These are phyloP conservation scores for Phytophthora aleatoria DNA, from an alignment of 352 stramenopile species.

Conservation along the genomic window DNA sequence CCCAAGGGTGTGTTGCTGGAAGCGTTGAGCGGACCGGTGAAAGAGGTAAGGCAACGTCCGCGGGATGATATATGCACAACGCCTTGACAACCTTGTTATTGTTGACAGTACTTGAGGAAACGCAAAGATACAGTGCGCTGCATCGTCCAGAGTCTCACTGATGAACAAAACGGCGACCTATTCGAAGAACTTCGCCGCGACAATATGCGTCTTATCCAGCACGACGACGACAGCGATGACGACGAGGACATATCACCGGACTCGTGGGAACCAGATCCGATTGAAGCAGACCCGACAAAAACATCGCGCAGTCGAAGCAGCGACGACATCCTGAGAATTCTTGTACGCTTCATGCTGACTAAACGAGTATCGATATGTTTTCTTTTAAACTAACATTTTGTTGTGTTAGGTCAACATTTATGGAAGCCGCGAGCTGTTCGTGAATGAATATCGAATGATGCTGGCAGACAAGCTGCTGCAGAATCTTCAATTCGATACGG, in stretches of 20 bases:
- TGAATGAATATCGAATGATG: constrained; percentile 99
- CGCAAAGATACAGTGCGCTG: constrained; percentile 97
- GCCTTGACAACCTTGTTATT: background rate
- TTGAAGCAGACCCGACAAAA: constrained; percentile 85
- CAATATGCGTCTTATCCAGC: constrained; percentile 92
- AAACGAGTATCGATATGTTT: background rate
- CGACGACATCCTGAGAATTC: constrained; percentile 96
- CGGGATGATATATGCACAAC: background rate
- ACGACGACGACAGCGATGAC: constrained; percentile 93
- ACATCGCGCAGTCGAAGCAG: constrained; percentile 77
- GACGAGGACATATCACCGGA: constrained; percentile 91
- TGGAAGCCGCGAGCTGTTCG: constrained; percentile 97
- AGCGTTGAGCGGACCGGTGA: constrained; percentile 62
- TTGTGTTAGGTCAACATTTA: constrained; percentile 93
- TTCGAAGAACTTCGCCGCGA: constrained; percentile 95
- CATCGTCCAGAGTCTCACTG: constrained; percentile 94
- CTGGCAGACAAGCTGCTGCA: constrained; percentile 96
- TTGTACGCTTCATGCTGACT: constrained; percentile 57
- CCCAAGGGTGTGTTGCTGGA: constrained; percentile 93
- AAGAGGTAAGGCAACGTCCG: constrained; percentile 48
- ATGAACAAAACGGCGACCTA: constrained; percentile 92
- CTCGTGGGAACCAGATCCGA: constrained; percentile 91
- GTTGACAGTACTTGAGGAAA: constrained; percentile 87
- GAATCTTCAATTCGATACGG: constrained; percentile 94
- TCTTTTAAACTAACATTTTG: background rate